Conservation (phyloP, 1,284 basidiomycete species). For the Tremellales sp. region DNA sequence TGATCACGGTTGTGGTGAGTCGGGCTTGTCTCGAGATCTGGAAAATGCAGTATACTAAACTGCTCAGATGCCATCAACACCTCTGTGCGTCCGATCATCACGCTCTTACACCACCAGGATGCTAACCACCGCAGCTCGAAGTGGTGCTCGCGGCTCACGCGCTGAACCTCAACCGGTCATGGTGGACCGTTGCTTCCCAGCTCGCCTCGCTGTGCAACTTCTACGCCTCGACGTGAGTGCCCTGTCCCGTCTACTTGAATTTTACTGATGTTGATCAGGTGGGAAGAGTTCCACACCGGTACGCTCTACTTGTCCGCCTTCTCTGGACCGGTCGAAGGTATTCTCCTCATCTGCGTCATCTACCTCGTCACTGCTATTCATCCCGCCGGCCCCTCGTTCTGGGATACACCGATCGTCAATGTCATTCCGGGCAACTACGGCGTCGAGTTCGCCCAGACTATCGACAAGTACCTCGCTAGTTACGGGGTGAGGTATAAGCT, state of each 20-base stretch:
- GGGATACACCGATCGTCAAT: conserved; percentile 52
- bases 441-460: conserved; percentile 11
- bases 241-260: background rate
- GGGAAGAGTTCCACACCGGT: conserved; percentile 97
- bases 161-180: conserved; percentile 83
- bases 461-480: conserved; percentile 25
- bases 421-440: conserved; percentile 27
- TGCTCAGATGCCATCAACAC: conserved; percentile 85
- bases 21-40: background rate
- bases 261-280: conserved; percentile 46
- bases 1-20: conserved; percentile 72
- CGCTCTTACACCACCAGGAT: background rate
- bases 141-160: conserved; percentile 76
- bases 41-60: background rate
- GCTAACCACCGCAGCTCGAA: conserved; percentile 60
- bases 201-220: conserved; percentile 87
- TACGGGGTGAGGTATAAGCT: conserved; percentile 20
- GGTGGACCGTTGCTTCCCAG: conserved; percentile 91
- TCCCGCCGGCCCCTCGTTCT: conserved; percentile 67
- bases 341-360: conserved; percentile 76
- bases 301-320: conserved; percentile 87
- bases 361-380: conserved; percentile 66
- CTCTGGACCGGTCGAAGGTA: conserved; percentile 94
- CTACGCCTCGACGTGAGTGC: conserved; percentile 59
- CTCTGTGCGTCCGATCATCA: conserved; percentile 57